A percentile compares a stretch with the other conserved stretches of the same genome.
phyloP scores from a whole-genome alignment of 164 flowering plant genomes.

The Amborella trichopoda region DNA sequence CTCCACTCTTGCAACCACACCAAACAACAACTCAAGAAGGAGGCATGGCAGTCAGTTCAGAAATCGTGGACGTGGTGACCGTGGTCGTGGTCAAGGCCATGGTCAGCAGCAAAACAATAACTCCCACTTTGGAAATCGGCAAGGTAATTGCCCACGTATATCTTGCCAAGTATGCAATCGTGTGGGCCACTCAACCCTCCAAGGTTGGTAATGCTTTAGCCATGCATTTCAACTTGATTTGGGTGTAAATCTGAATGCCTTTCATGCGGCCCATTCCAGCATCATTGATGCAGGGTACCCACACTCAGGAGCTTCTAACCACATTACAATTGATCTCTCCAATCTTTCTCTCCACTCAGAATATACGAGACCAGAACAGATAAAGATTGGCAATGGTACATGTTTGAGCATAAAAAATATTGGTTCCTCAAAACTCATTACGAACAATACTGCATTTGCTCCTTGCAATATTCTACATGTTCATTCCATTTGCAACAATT shows the following conservation, averaged over 20 bases:
- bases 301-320: neutral
- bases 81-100: too few species aligned
- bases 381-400: conserved; percentile 2
- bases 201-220: neutral
- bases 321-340: neutral
- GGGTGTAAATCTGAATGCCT: too few species aligned
- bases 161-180: neutral
- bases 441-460: too few species aligned
- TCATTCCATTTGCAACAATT: neutral
- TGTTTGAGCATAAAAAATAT: neutral
- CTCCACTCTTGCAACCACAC: too few species aligned
- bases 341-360: neutral
- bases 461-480: neutral
- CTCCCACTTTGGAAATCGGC: neutral
- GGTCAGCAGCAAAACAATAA: neutral
- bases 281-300: neutral
- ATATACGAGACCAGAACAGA: neutral
- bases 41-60: neutral
- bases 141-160: neutral
- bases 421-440: neutral
- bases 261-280: too few species aligned
- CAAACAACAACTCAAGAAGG: neutral
- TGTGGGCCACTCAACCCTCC: neutral
- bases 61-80: neutral
- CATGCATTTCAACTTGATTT: neutral